A percentile compares a stretch with the other conserved stretches of the same genome.
Evolutionary conservation across 805 yeast genomes (phyloP).

Genomic region (Scheffersomyces stipitis): DNA sequence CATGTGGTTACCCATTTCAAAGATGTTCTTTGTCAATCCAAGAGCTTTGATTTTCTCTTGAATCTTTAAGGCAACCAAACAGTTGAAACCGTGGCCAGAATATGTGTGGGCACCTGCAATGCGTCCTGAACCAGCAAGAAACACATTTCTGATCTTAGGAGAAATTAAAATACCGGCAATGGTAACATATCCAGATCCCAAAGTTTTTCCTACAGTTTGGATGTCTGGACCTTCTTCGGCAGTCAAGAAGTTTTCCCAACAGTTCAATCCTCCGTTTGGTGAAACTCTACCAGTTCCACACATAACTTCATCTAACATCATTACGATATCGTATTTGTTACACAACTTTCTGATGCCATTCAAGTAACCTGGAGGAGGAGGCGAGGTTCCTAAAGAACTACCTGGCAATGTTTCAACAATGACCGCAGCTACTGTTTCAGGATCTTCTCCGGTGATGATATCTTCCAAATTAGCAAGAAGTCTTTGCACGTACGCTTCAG

Average conservation of each 20-base stretch:
- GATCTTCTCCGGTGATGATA: slow-evolving; percentile 22
- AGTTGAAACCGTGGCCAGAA: slow-evolving; percentile 25
- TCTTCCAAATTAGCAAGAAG: slow-evolving; percentile 23
- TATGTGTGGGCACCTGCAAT: slow-evolving; percentile 27
- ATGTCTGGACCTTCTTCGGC: slow-evolving; percentile 27
- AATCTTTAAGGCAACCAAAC: slow-evolving; percentile 26
- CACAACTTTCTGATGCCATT: slow-evolving; percentile 42
- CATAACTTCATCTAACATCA: slow-evolving; percentile 57
- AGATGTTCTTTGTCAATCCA: slow-evolving; percentile 39
- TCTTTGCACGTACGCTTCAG: slow-evolving; percentile 20
- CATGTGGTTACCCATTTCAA: slow-evolving; percentile 43
- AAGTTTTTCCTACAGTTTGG: slow-evolving; percentile 32
- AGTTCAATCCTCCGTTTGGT: slow-evolving; percentile 27
- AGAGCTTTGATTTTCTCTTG: slow-evolving; percentile 32
- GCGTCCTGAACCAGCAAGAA: slow-evolving; percentile 17
- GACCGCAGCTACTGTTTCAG: slow-evolving; percentile 27
- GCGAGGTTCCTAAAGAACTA: slow-evolving; percentile 25
- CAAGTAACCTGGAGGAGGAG: slow-evolving; percentile 27
- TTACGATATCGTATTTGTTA: slow-evolving; percentile 50
- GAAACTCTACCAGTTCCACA: slow-evolving; percentile 52
- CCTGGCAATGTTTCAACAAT: slow-evolving; percentile 30
- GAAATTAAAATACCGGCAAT: slow-evolving; percentile 31
- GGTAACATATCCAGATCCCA: slow-evolving; percentile 31
- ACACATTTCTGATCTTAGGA: slow-evolving; percentile 22
- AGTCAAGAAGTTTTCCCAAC: slow-evolving; percentile 30